phyloP scores from a whole-genome alignment of 2,329 filamentous ascomycete species.

The Boeremia exigua region DNA sequence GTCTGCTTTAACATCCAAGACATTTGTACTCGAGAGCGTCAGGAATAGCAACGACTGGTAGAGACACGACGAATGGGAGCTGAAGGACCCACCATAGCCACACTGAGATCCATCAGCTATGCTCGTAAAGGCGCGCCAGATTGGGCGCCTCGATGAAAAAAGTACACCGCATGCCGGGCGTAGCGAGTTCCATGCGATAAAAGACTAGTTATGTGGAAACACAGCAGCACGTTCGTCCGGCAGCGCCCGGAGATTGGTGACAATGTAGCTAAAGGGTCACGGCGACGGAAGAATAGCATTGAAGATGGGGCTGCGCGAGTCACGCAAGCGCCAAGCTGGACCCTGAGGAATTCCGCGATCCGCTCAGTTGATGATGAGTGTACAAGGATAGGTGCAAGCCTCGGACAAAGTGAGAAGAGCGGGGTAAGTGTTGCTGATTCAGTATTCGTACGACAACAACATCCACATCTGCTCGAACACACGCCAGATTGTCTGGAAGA shows the following conservation, averaged over 20 bases:
- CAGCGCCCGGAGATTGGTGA: conserved; percentile 15
- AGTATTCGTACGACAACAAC: conserved; percentile 16
- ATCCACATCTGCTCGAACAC: conserved; percentile 10
- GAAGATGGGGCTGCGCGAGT: conserved; percentile 14
- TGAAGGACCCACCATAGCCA: conserved; percentile 16
- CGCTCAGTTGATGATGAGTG: conserved; percentile 5
- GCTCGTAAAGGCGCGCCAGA: conserved; percentile 11
- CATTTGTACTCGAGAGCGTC: conserved; percentile 7
- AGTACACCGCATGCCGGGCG: conserved; percentile 14
- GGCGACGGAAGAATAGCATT: conserved; percentile 5
- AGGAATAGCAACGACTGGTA: conserved; percentile 13
- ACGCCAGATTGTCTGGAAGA: neutral
- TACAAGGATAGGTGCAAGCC: conserved; percentile 10
- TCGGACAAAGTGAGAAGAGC: conserved; percentile 5
- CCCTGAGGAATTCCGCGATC: conserved; percentile 16
- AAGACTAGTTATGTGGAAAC: conserved; percentile 7
- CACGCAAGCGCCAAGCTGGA: conserved; percentile 17
- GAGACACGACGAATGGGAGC: conserved; percentile 23
- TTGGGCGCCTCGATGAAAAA: conserved; percentile 14
- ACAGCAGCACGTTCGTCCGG: conserved; percentile 13
- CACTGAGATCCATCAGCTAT: conserved; percentile 19
- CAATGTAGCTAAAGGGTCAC: conserved; percentile 1
- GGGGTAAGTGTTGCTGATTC: conserved; percentile 11
- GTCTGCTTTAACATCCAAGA: conserved; percentile 14
- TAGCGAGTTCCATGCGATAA: conserved; percentile 13